A percentile compares a stretch with the other conserved stretches of the same genome.
phyloP scores from a whole-genome alignment of 2,329 filamentous ascomycete genomes.

The Fonsecaea pedrosoi region DNA sequence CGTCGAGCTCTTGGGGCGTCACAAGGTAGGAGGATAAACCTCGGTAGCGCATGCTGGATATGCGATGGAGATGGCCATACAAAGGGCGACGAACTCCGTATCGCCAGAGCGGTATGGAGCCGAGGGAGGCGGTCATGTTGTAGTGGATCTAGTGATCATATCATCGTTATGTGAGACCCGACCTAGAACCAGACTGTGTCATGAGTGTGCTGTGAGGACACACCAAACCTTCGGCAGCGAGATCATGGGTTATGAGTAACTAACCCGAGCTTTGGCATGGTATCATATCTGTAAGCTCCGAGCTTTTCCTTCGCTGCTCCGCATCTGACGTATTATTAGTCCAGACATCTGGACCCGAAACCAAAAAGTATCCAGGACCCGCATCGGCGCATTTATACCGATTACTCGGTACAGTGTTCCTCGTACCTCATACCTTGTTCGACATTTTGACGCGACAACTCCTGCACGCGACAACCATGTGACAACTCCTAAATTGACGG shows the following conservation, averaged over 20 bases:
- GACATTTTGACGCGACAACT: constrained; percentile 4
- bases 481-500: not conserved
- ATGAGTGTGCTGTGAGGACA: not conserved
- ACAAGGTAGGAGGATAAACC: constrained; percentile 82
- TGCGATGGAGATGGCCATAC: constrained; percentile 41
- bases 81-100: constrained; percentile 29
- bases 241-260: constrained; percentile 12
- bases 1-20: constrained; percentile 78
- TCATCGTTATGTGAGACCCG: constrained; percentile 10
- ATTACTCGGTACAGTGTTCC: too few species aligned
- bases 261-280: constrained; percentile 10
- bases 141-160: constrained; percentile 10
- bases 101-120: constrained; percentile 21
- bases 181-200: not conserved
- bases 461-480: constrained; percentile 7
- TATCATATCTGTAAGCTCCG: constrained; percentile 20
- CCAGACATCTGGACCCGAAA: constrained; percentile 1
- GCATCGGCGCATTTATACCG: not conserved
- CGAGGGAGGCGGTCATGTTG: constrained; percentile 19
- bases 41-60: constrained; percentile 46
- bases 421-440: too few species aligned
- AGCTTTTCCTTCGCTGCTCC: constrained; percentile 23
- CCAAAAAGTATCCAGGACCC: not conserved
- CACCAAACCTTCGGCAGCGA: constrained; percentile 27
- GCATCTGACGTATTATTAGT: constrained; percentile 19